Evolutionary conservation across 2,329 filamentous ascomycete genomes (phyloP).

Genomic region (Cladosporium sphaerospermum): DNA sequence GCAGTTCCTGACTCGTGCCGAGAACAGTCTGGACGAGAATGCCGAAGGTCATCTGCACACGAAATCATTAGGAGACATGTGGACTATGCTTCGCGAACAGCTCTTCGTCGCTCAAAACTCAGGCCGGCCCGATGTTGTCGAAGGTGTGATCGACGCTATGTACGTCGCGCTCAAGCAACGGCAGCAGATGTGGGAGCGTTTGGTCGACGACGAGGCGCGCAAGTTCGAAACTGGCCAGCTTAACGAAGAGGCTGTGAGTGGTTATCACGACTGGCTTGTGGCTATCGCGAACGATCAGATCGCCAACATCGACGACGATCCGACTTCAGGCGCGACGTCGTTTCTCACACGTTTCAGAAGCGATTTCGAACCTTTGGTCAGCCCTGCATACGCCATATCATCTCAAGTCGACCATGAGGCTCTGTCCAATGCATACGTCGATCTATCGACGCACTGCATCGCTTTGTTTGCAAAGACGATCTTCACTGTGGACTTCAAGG

Average conservation of each 20-base stretch:
- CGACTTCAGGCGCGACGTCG: slow-evolving; percentile 65
- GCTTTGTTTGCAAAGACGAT: slow-evolving; percentile 79
- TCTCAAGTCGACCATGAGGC: slow-evolving; percentile 65
- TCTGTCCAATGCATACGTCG: slow-evolving; percentile 86
- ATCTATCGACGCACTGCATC: slow-evolving; percentile 90
- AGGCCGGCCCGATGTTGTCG: slow-evolving; percentile 79
- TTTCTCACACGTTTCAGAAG: slow-evolving; percentile 83
- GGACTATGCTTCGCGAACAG: slow-evolving; percentile 95
- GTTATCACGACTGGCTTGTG: slow-evolving; percentile 81
- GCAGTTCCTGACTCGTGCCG: slow-evolving; percentile 70
- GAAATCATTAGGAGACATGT: slow-evolving; percentile 86
- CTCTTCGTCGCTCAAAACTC: slow-evolving; percentile 78
- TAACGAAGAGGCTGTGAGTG: slow-evolving; percentile 61
- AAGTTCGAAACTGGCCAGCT: slow-evolving; percentile 57
- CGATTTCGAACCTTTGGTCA: slow-evolving; percentile 75
- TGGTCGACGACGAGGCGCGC: slow-evolving; percentile 77
- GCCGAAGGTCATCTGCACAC: slow-evolving; percentile 88
- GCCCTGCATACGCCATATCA: slow-evolving; percentile 68
- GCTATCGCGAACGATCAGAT: slow-evolving; percentile 98
- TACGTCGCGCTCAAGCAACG: slow-evolving; percentile 76
- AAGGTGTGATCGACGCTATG: slow-evolving; percentile 95
- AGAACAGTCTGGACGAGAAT: slow-evolving; percentile 78
- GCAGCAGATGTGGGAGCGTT: slow-evolving; percentile 78
- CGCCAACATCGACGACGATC: slow-evolving; percentile 82
- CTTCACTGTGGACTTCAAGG: slow-evolving; percentile 81